These are phyloP conservation scores for Cardamine occulta DNA, from an alignment of 345 rosid genomes.

Conservation along the genomic window DNA sequence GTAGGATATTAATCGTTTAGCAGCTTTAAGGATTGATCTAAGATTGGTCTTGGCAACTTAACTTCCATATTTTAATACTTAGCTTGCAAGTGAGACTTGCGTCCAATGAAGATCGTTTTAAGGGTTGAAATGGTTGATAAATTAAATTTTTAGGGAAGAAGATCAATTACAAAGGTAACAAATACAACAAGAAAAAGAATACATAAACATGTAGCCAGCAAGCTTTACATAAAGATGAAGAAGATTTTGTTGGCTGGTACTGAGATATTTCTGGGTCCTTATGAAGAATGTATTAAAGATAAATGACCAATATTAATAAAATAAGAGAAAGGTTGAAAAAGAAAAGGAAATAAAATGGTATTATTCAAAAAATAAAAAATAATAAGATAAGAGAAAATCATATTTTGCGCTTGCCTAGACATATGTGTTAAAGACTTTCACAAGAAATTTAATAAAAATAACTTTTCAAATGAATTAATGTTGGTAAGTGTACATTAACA, in stretches of 20 bases:
- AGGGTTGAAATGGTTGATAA: not conserved
- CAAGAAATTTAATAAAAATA: not conserved
- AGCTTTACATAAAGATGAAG: not conserved
- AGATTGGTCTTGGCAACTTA: not conserved
- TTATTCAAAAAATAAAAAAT: too few species aligned
- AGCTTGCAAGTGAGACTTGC: conserved; percentile 8
- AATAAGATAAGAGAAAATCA: not conserved
- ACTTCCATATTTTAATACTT: conserved; percentile 8
- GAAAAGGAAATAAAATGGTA: too few species aligned
- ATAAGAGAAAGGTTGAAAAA: not conserved
- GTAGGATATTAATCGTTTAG: conserved; percentile 20
- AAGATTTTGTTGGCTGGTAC: not conserved
- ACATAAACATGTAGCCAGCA: not conserved
- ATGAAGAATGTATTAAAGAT: not conserved
- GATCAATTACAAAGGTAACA: not conserved
- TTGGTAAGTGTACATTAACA: not conserved
- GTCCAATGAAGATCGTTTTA: not conserved
- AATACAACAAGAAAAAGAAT: not conserved
- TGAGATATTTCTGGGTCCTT: not conserved
- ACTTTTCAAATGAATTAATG: too few species aligned
- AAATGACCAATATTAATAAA: not conserved
- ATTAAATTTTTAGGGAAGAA: not conserved
- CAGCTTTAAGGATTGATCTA: conserved; percentile 13
- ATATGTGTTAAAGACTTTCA: not conserved
- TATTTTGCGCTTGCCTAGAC: too few species aligned